Percentiles rank a stretch among this genome's conserved stretches.
Evolutionary conservation across 1,284 basidiomycete genomes (phyloP).

Genomic region (Trametes pubescens): DNA sequence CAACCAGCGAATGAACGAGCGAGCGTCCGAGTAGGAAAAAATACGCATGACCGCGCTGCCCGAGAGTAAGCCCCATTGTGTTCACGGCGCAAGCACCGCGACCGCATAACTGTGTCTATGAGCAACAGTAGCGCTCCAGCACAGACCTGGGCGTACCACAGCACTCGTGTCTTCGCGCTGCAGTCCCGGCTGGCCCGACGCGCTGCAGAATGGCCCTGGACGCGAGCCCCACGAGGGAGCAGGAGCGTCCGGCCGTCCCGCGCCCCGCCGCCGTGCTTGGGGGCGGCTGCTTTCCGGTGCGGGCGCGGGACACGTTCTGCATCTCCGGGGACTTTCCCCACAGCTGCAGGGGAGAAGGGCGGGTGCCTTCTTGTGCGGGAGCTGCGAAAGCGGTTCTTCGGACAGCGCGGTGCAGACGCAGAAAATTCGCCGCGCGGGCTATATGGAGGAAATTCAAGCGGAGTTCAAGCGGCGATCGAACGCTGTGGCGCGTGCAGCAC

Average conservation of each 20-base stretch:
- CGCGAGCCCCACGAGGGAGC: slow-evolving; percentile 47
- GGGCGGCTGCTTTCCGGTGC: slow-evolving; percentile 75
- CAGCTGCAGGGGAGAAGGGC: slow-evolving; percentile 62
- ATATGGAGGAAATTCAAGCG: not conserved
- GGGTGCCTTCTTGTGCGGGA: slow-evolving; percentile 66
- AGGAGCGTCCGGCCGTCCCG: slow-evolving; percentile 54
- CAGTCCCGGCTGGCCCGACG: slow-evolving; percentile 46
- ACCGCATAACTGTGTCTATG: slow-evolving; percentile 90
- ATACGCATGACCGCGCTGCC: slow-evolving; percentile 57
- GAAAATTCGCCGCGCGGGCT: slow-evolving; percentile 9
- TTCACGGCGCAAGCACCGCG: slow-evolving; percentile 63
- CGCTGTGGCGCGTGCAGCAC: not conserved
- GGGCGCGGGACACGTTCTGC: slow-evolving; percentile 65
- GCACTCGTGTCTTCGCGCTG: slow-evolving; percentile 77
- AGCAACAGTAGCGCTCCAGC: slow-evolving; percentile 67
- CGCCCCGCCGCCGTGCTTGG: slow-evolving; percentile 55
- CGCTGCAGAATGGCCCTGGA: slow-evolving; percentile 64
- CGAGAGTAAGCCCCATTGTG: slow-evolving; percentile 92
- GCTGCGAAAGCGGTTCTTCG: slow-evolving; percentile 88
- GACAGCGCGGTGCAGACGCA: slow-evolving; percentile 52
- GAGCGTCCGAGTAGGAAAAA: slow-evolving; percentile 57
- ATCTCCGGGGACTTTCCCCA: slow-evolving; percentile 94
- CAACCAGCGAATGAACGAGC: slow-evolving; percentile 8
- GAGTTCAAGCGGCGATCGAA: slow-evolving; percentile 17
- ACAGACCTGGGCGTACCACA: slow-evolving; percentile 52